Evolutionary conservation across 2,329 filamentous ascomycete genomes (phyloP).

Genomic region (Penicillium sp.): DNA sequence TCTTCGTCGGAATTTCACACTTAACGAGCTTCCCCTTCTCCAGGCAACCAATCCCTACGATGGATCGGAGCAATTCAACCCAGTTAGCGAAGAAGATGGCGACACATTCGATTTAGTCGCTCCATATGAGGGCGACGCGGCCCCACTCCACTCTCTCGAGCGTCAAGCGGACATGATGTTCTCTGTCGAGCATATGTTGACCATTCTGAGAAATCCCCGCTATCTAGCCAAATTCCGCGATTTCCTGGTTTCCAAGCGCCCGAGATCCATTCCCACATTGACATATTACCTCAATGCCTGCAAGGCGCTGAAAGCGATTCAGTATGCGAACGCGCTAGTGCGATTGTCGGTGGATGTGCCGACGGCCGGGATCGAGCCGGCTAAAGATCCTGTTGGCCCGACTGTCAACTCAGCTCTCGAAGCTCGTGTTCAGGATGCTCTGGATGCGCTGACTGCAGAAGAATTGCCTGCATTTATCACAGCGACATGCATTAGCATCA

Average conservation of each 20-base stretch:
- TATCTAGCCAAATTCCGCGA: constrained; percentile 68
- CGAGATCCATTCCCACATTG: constrained; percentile 67
- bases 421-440: constrained; percentile 65
- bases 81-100: constrained; percentile 28
- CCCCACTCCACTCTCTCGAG: constrained; percentile 59
- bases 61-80: constrained; percentile 28
- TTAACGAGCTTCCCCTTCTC: constrained; percentile 31
- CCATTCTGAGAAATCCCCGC: constrained; percentile 67
- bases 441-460: constrained; percentile 66
- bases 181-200: constrained; percentile 65
- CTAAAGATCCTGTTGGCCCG: constrained; percentile 52
- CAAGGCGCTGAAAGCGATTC: constrained; percentile 72
- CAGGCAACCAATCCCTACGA: constrained; percentile 30
- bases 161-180: constrained; percentile 66
- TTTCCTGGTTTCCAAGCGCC: constrained; percentile 64
- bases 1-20: constrained; percentile 23
- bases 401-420: constrained; percentile 64
- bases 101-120: constrained; percentile 40
- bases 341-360: constrained; percentile 58
- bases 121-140: constrained; percentile 28
- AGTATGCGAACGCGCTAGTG: constrained; percentile 71
- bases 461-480: constrained; percentile 75
- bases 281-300: constrained; percentile 74
- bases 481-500: constrained; percentile 68
- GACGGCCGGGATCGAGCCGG: constrained; percentile 63